Evolutionary conservation across 768 basidiomycete genomes (phyloP), one percentile per base, ranked within the genome.

Genomic region (Tulasnella sp.): DNA sequence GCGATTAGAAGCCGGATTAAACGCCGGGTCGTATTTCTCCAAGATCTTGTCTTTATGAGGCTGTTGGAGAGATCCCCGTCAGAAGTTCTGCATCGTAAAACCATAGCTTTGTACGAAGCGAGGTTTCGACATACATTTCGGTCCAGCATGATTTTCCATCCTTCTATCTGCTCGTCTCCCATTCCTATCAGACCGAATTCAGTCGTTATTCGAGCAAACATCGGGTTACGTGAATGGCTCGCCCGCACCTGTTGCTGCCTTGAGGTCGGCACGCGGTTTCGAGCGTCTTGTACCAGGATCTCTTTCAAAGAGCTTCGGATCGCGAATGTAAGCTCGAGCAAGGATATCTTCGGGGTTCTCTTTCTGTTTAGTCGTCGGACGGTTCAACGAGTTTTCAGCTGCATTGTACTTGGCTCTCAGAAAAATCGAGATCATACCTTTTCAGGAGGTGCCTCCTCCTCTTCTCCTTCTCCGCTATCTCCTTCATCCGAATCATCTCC

Each of bases 241-340:
- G n/a, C n/a, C n/a, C 52, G 52, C 8, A 52, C 52, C 52, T 46
- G 95, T 97, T 82, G 89, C 88, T 31, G 88, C 86, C 82, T 88
- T 90, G 77, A 99, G 86, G 58, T 92, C 90, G 1, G 86, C 87
- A 38, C 97, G 86, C 0, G 88, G 87, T 82, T 92, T 92, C 80
- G 92, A 89, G 80, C 93, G 86, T 77, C 95, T 85, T 24, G 95
- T 97, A 58, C 87, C 87, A 0, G 88, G 89, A 84, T 95, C 93
- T 14, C 94, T 87, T 34, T 93, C 91, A 83, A 98, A 98, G 31
- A 94, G 81, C 77, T 89, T 90, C 6, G 91, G 90, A 85, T 95
- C 90, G 34, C 88, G 87, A 34, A 96, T 87, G 84, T 96, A 98
- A 2, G 93, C 91, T 68, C 90, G 85, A 83, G 95, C 95, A 62